Percentiles rank a stretch among this genome's conserved stretches.
These are phyloP conservation scores for Aleurites moluccanus DNA, from an alignment of 441 rosid species.

Conservation along the genomic window DNA sequence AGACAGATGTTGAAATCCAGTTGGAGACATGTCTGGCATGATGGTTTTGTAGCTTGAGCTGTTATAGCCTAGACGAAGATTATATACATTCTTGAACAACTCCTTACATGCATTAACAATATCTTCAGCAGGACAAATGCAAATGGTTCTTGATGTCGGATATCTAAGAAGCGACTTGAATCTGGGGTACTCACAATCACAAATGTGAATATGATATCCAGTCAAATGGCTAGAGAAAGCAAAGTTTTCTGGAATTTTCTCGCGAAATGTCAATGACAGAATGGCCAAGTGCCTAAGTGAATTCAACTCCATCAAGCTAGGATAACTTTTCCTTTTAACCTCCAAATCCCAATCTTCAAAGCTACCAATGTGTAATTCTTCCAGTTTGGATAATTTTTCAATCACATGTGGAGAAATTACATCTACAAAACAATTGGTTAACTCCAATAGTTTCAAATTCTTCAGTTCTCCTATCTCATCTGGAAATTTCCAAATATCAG, in stretches of 20 bases:
- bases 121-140: background rate
- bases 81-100: conserved; percentile 11
- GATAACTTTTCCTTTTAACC: background rate
- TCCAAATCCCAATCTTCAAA: background rate
- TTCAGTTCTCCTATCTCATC: conserved; percentile 15
- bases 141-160: conserved; percentile 1
- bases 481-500: background rate
- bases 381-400: conserved; percentile 8
- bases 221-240: conserved; percentile 6
- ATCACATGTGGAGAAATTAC: conserved; percentile 7
- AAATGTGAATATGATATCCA: conserved; percentile 4
- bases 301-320: conserved; percentile 14
- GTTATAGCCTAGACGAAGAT: conserved; percentile 4
- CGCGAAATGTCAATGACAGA: conserved; percentile 1
- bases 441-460: conserved; percentile 15
- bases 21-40: conserved; percentile 4
- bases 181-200: background rate
- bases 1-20: conserved; percentile 12
- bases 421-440: background rate
- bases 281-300: background rate
- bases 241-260: conserved; percentile 13
- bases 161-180: background rate
- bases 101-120: background rate
- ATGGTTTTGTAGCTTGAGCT: background rate
- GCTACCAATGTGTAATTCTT: background rate